Evolutionary conservation across 2,329 filamentous ascomycete genomes (phyloP).

Genomic region (Alternaria sp.): DNA sequence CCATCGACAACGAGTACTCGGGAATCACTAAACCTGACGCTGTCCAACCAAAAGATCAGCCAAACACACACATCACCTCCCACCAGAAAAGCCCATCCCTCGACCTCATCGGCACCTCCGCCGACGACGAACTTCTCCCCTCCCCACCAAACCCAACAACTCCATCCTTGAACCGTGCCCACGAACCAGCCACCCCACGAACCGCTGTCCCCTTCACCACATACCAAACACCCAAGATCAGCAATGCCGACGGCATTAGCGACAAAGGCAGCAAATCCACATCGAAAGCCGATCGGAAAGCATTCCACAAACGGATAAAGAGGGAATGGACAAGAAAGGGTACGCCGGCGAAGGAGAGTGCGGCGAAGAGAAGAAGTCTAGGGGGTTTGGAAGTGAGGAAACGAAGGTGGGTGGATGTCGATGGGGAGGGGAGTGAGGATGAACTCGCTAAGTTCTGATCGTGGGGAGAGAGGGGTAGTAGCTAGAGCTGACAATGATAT

Average conservation of each 20-base stretch:
- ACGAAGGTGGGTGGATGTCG: background rate
- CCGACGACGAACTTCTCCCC: slow-evolving; percentile 2
- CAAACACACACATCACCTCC: background rate
- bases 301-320: slow-evolving; percentile 28
- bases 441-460: slow-evolving; percentile 24
- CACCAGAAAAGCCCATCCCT: background rate
- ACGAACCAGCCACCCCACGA: slow-evolving; percentile 26
- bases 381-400: background rate
- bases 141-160: background rate
- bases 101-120: slow-evolving; percentile 1
- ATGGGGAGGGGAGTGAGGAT: slow-evolving; percentile 29
- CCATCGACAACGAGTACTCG: fast-evolving
- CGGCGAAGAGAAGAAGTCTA: background rate
- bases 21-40: fast-evolving
- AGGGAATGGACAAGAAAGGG: slow-evolving; percentile 28
- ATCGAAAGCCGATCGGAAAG: slow-evolving; percentile 14
- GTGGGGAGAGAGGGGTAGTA: background rate
- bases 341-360: slow-evolving; percentile 8
- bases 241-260: background rate
- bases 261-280: slow-evolving; percentile 8
- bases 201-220: slow-evolving; percentile 17
- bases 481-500: background rate
- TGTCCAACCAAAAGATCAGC: fast-evolving
- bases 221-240: slow-evolving; percentile 21
- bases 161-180: slow-evolving; percentile 24